A percentile compares a stretch with the other conserved stretches of the same genome.
Evolutionary conservation across 108 stramenopile species (phyloP).

Genomic region (Pelagomonas calceolata): DNA sequence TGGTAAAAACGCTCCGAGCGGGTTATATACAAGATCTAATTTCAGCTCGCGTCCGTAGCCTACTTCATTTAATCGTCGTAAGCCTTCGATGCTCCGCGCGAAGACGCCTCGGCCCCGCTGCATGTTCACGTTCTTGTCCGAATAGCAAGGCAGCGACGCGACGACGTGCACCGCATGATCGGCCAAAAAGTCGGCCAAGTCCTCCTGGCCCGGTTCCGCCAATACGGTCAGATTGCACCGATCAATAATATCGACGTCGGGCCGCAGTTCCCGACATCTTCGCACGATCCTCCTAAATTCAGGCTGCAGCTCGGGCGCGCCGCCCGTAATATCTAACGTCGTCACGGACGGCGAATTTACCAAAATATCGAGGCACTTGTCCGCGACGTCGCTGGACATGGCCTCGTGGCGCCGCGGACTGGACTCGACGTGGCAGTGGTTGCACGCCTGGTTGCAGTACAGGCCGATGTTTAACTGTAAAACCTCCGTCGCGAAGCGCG

Average conservation of each 20-base stretch:
- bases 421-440: slow-evolving; percentile 83
- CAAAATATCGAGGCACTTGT: slow-evolving; percentile 67
- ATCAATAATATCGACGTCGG: slow-evolving; percentile 76
- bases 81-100: slow-evolving; percentile 73
- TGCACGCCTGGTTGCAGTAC: slow-evolving; percentile 93
- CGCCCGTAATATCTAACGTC: slow-evolving; percentile 89
- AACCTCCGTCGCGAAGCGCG: slow-evolving; percentile 31
- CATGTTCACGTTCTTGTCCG: slow-evolving; percentile 75
- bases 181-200: slow-evolving; percentile 80
- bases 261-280: slow-evolving; percentile 43
- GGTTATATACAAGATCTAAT: slow-evolving; percentile 93
- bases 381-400: slow-evolving; percentile 70
- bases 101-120: slow-evolving; percentile 91
- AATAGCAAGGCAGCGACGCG: slow-evolving; percentile 84
- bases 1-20: slow-evolving; percentile 84
- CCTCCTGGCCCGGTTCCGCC: slow-evolving; percentile 82
- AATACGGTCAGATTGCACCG: slow-evolving; percentile 92
- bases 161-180: slow-evolving; percentile 69
- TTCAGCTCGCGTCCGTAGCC: slow-evolving; percentile 62
- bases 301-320: slow-evolving; percentile 83
- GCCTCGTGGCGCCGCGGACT: slow-evolving; percentile 75
- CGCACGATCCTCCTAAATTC: slow-evolving; percentile 77
- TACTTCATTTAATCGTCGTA: slow-evolving; percentile 74
- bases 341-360: slow-evolving; percentile 59
- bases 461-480: slow-evolving; percentile 94